These are phyloP conservation scores for Claviceps monticola DNA, from an alignment of 2,329 filamentous ascomycete genomes.

Conservation along the genomic window DNA sequence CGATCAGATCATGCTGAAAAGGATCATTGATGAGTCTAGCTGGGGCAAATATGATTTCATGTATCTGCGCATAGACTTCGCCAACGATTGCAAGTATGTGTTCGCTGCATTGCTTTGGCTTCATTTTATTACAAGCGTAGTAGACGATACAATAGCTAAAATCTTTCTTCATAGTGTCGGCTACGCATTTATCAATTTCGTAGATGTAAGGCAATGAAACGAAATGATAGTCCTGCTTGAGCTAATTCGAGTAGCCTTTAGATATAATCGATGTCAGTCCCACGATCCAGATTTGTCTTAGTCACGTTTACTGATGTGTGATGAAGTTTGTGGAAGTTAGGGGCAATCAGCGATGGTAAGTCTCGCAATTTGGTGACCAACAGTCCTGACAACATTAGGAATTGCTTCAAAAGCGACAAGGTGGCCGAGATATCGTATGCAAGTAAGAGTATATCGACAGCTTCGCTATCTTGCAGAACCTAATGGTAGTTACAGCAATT, in stretches of 20 bases:
- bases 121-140: neutral
- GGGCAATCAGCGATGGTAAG: conserved; percentile 56
- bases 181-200: conserved; percentile 95
- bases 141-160: conserved; percentile 1
- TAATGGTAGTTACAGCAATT: conserved; percentile 43
- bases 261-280: conserved; percentile 55
- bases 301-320: conserved; percentile 8
- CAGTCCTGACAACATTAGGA: conserved; percentile 34
- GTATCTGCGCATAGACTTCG: conserved; percentile 84
- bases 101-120: neutral
- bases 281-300: neutral
- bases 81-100: conserved; percentile 68
- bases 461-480: neutral
- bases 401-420: conserved; percentile 72
- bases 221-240: neutral
- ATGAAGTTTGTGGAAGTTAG: conserved; percentile 55
- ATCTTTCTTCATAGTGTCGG: conserved; percentile 54
- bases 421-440: conserved; percentile 86
- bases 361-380: neutral
- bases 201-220: conserved; percentile 44
- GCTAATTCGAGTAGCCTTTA: conserved; percentile 42
- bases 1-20: conserved; percentile 62
- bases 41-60: conserved; percentile 85
- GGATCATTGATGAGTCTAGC: conserved; percentile 64
- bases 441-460: conserved; percentile 41